Conservation (phyloP, 257 asterid genomes). For the Capsicum baccatum region DNA sequence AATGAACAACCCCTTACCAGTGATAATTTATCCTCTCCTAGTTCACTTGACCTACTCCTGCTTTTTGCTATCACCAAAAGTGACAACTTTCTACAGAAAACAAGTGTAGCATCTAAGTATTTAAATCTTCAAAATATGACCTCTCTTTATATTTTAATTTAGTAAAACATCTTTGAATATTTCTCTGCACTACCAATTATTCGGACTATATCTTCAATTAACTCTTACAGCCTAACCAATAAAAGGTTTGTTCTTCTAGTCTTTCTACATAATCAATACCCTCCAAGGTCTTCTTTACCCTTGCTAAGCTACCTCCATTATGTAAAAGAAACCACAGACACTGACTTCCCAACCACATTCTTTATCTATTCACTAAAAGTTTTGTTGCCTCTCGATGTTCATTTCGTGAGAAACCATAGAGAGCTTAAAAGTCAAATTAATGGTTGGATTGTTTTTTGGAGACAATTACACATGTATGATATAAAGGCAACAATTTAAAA, state of each 20-base stretch:
- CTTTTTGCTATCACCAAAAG: background rate
- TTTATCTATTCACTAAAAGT: background rate
- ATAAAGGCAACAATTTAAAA: background rate
- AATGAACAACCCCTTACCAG: background rate
- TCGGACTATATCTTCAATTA: background rate
- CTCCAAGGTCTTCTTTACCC: background rate
- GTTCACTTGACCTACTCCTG: background rate
- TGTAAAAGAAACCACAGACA: background rate
- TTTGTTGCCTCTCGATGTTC: background rate
- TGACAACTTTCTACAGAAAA: background rate
- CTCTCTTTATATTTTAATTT: background rate
- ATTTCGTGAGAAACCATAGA: background rate
- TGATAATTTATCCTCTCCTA: background rate
- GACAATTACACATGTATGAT: background rate
- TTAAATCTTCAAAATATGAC: background rate
- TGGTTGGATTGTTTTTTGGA: background rate
- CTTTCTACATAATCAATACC: background rate
- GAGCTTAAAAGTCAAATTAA: background rate
- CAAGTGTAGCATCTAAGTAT: background rate
- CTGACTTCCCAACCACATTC: background rate
- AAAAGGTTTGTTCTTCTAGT: background rate
- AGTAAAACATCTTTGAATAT: background rate
- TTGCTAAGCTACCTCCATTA: background rate
- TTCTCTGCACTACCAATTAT: background rate
- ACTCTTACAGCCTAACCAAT: background rate